phyloP scores from a whole-genome alignment of 306 rosid genomes.

The Ochetophila trinervis region DNA sequence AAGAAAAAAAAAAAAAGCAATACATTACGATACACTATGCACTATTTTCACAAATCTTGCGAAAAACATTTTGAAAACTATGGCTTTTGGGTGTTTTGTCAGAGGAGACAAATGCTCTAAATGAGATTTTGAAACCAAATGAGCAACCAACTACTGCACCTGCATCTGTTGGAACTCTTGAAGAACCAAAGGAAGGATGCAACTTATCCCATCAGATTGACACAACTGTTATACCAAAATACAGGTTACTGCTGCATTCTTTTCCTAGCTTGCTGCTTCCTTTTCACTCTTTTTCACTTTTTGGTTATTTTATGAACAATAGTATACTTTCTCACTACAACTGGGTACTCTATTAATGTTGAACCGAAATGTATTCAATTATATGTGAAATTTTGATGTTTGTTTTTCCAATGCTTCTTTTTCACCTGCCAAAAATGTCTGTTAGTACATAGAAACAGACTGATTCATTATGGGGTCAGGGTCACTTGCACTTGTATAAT shows the following conservation, averaged over 20 bases:
- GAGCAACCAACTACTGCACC: slow-evolving; percentile 14
- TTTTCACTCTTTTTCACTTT: neutral
- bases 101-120: slow-evolving; percentile 35
- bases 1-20: no score
- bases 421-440: no score
- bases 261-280: neutral
- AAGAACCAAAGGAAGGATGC: slow-evolving; percentile 27
- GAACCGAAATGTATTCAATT: neutral
- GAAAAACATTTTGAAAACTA: slow-evolving; percentile 6
- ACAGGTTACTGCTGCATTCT: slow-evolving; percentile 36
- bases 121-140: slow-evolving; percentile 16
- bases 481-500: neutral
- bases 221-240: slow-evolving; percentile 38
- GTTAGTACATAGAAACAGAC: no score
- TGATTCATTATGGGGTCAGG: neutral
- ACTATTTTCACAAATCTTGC: no score
- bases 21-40: no score
- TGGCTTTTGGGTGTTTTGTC: slow-evolving; percentile 9
- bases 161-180: slow-evolving; percentile 15
- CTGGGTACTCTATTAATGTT: no score
- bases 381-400: neutral
- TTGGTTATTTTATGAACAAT: neutral
- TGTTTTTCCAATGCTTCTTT: neutral
- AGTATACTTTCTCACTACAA: no score
- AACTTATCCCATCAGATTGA: slow-evolving; percentile 13